phyloP scores from a whole-genome alignment of 495 filamentous ascomycete species.

The Xylaria flabelliformis region DNA sequence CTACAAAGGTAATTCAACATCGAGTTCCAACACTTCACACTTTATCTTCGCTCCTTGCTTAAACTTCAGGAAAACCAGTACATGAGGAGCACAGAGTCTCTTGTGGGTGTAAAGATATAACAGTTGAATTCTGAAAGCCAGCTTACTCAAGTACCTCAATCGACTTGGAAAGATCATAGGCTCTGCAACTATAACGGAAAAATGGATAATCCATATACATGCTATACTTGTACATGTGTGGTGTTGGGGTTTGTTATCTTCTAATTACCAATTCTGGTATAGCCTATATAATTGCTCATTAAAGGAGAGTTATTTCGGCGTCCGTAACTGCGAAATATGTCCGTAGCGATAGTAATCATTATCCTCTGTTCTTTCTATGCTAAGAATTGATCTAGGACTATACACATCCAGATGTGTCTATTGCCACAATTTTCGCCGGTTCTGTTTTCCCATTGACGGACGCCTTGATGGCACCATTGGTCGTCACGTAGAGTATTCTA shows the following conservation, averaged over 20 bases:
- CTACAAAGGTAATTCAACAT: no score
- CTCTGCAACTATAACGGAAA: no score
- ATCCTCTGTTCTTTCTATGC: neutral
- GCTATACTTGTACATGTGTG: neutral
- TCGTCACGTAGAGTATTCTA: conserved; percentile 32
- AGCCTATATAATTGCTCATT: neutral
- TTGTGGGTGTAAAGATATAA: no score
- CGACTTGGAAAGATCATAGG: no score
- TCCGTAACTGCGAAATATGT: neutral
- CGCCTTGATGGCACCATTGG: conserved; percentile 27
- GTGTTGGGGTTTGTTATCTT: neutral
- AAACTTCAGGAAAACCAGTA: no score
- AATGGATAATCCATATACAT: no score
- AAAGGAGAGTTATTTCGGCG: neutral
- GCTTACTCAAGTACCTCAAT: no score
- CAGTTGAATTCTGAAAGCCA: no score
- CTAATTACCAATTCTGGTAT: neutral
- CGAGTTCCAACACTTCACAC: no score
- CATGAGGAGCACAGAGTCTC: no score
- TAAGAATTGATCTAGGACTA: neutral
- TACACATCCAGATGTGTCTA: conserved; percentile 24
- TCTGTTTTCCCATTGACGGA: conserved; percentile 30
- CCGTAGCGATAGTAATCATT: no score
- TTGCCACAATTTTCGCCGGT: conserved; percentile 38
- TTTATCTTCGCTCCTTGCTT: no score